Evolutionary conservation across 306 rosid species (phyloP), one percentile per base, ranked within the genome.

Genomic region (Medicago lupulina): DNA sequence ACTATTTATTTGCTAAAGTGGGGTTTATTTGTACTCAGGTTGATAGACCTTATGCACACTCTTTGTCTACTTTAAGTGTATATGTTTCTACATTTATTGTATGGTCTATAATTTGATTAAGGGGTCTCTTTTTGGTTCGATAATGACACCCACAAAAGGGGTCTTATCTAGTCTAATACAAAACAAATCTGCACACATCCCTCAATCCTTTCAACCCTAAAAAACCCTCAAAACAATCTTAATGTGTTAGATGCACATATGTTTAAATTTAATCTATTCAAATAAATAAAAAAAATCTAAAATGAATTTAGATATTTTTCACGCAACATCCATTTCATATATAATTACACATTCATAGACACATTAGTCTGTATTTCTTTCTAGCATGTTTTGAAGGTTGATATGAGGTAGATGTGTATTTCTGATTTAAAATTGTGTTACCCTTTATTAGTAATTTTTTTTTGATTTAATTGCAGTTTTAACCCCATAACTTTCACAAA

Each of bases 21-120:
- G 86, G 86, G 78, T 74, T 78, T 34, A 68, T 71, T 75, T 85
- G 84, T 71, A 38, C 62, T 79, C 74, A 0, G 54, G 17, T 50
- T 53, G 17, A 43, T 62, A 69, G 71, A 85, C 86, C 86, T 44
- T 59, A 67, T 76, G 67, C 39, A 46, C 81, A 81, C 68, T 70
- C 82, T 66, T 71, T 75, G 54, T 85, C 76, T 58, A 63, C 31
- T 69, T 63, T 58, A 54, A 41, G 14, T 59, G 28, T 71, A 14
- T 61, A 8, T 72, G 69, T 72, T 50, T 51, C 66, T 76, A 49
- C 19, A 71, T 53, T 12, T 16, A 51, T 73, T 62, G 10, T 54
- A 67, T 44, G 83, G 80, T 38, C 49, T 60, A 38, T 69, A 77
- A 67, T 83, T 75, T 54, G 1, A 64, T 38, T 14, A 67, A 77